Evolutionary conservation across 768 basidiomycete genomes (phyloP).

Genomic region (Goffeauzyma gilvescens): DNA sequence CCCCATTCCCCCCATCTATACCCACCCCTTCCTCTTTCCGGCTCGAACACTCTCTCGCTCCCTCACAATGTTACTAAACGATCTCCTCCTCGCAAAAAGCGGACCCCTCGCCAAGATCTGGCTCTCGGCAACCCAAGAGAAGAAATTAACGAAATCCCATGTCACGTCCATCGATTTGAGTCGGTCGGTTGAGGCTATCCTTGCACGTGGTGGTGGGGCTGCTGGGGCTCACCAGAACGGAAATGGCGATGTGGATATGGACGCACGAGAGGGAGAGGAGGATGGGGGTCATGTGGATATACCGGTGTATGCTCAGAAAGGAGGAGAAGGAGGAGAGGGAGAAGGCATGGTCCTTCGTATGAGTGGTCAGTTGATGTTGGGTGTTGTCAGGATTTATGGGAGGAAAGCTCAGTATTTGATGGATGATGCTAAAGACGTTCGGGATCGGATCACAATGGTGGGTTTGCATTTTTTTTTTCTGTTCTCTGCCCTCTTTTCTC

Average conservation of each 20-base stretch:
- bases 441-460: constrained; percentile 89
- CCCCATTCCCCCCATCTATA: too few relatives aligned
- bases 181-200: constrained; percentile 50
- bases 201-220: background rate
- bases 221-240: background rate
- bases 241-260: background rate
- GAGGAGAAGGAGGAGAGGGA: constrained; percentile 72
- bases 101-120: constrained; percentile 93
- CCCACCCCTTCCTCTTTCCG: too few relatives aligned
- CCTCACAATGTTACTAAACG: constrained; percentile 60
- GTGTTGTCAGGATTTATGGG: constrained; percentile 93
- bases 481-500: background rate
- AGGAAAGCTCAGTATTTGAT: constrained; percentile 92
- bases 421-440: constrained; percentile 92
- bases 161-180: constrained; percentile 89
- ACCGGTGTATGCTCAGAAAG: background rate
- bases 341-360: constrained; percentile 76
- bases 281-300: too few relatives aligned
- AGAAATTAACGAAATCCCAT: constrained; percentile 88
- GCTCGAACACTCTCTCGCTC: too few relatives aligned
- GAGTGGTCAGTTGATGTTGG: constrained; percentile 88
- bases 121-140: constrained; percentile 97
- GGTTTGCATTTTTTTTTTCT: constrained; percentile 1
- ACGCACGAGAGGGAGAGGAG: too few relatives aligned
- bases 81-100: constrained; percentile 78